Percentiles rank a stretch among this genome's conserved stretches.
Evolutionary conservation across 768 basidiomycete genomes (phyloP).

Genomic region (Pluteus cervinus): DNA sequence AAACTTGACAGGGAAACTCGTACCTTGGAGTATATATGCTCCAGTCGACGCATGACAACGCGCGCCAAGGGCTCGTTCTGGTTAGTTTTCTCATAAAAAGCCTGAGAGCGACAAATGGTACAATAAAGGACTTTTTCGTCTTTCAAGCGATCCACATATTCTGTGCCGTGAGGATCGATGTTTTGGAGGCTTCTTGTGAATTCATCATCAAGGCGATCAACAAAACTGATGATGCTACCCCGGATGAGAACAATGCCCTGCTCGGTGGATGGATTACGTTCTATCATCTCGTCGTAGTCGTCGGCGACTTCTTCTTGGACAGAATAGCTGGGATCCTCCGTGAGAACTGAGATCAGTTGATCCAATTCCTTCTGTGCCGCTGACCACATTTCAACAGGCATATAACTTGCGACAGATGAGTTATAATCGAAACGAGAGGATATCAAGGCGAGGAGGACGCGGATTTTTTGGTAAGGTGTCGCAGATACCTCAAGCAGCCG

Average conservation of each 20-base stretch:
- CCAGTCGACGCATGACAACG: conserved; percentile 90
- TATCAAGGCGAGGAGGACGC: conserved; percentile 88
- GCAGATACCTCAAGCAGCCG: conserved; percentile 79
- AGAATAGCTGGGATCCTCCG: conserved; percentile 65
- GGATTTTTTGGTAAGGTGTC: conserved; percentile 89
- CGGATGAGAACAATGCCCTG: conserved; percentile 79
- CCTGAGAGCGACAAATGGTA: conserved; percentile 89
- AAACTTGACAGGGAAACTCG: conserved; percentile 1
- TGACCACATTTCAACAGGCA: conserved; percentile 91
- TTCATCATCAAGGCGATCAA: conserved; percentile 96
- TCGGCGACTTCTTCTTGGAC: conserved; percentile 82
- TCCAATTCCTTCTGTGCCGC: conserved; percentile 86
- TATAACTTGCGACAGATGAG: conserved; percentile 75
- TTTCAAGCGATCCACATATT: conserved; percentile 94
- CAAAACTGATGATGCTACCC: conserved; percentile 92
- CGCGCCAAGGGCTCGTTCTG: conserved; percentile 78
- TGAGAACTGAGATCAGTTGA: conserved; percentile 75
- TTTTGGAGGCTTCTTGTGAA: conserved; percentile 97
- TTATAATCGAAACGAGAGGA: conserved; percentile 98
- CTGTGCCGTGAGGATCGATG: conserved; percentile 97
- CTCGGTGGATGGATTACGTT: conserved; percentile 73
- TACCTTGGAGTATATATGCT: conserved; percentile 98
- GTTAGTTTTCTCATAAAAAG: conserved; percentile 79
- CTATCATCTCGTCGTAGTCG: conserved; percentile 88
- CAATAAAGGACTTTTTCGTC: conserved; percentile 93